Base-by-base conservation (phyloP, 2,329 filamentous ascomycete genomes). In the Chaetothyriales sp. region DNA sequence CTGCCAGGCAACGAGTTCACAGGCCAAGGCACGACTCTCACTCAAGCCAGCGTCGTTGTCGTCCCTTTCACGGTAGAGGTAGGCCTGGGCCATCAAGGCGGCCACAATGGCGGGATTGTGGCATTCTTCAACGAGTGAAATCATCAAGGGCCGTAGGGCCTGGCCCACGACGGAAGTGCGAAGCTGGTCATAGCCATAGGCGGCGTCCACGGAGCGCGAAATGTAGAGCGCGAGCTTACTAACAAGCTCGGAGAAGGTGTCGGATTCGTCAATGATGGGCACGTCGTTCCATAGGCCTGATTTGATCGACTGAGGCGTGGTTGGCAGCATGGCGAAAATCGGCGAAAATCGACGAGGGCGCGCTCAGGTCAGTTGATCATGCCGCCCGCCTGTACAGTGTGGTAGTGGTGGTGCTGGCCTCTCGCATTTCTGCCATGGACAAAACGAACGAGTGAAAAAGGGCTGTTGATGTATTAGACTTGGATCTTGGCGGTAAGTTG, bases 1-100 rank as follows among this genome's bases (percentile, higher is more conserved):
- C 49, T 78, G 74, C 77, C 77, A 80, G n/a, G 78, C 78, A 6
- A 81, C 73, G 51, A 77, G 73, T 63, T 82, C 78, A 59, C 78
- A 81, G 4, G 78, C 77, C 60, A 73, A 70, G 13, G 74, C 77
- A 56, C 77, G 70, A 8, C 74, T 75, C 59, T 76, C 70, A 51
- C 79, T 77, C 25, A 81, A 66, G 1, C 75, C 77, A 52, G 74
- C 71, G 48, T 76, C 73, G 47, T 73, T 65, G 10, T 18, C 48
- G 44, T 75, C 72, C 2, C 71, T 63, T 10, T 71, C 71, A 18
- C 67, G 66, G 59, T 80, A 81, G 49, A 80, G 73, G 60, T 74
- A 77, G 63, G 77, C 78, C 44, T 80, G 61, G 15, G 77, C 77
- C 75, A 81, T 67, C 43, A 82, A 65, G 29, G 77, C 69, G 20